phyloP scores from a whole-genome alignment of 2,329 filamentous ascomycete genomes.

The Aspergillus tanneri region DNA sequence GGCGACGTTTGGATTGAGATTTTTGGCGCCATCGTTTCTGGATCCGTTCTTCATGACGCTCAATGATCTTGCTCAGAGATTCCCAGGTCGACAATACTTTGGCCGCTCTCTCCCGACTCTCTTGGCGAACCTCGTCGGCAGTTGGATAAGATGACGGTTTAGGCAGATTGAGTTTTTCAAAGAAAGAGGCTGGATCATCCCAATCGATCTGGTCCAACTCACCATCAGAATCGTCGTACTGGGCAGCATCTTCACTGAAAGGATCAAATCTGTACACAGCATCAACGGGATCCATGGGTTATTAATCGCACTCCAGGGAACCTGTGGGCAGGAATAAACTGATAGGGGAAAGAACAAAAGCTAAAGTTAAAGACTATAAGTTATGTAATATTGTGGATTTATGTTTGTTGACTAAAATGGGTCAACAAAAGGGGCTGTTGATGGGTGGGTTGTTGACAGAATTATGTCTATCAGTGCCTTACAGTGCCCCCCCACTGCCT shows the following conservation, averaged over 20 bases:
- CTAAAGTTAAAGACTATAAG: no score
- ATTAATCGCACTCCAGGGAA: no score
- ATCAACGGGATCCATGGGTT: no score
- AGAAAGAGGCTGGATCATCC: background rate
- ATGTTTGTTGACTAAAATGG: no score
- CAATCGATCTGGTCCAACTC: background rate
- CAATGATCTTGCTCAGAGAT: conserved; percentile 44
- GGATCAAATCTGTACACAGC: background rate
- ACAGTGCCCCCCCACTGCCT: no score
- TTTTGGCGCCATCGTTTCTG: conserved; percentile 58
- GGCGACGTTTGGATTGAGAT: conserved; percentile 45
- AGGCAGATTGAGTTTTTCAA: background rate
- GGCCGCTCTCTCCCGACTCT: conserved; percentile 1
- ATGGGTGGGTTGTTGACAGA: no score
- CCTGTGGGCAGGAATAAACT: no score
- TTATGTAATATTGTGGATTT: no score
- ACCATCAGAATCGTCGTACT: background rate
- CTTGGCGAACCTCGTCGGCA: conserved; percentile 5
- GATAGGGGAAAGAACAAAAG: no score
- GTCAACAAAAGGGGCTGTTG: no score
- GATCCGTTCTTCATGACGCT: conserved; percentile 53
- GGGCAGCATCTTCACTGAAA: background rate
- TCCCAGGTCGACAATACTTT: conserved; percentile 40
- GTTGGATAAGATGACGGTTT: background rate
- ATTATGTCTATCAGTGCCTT: no score